These are phyloP conservation scores for Pichia deserticola DNA, from an alignment of 805 yeast species.

Conservation along the genomic window DNA sequence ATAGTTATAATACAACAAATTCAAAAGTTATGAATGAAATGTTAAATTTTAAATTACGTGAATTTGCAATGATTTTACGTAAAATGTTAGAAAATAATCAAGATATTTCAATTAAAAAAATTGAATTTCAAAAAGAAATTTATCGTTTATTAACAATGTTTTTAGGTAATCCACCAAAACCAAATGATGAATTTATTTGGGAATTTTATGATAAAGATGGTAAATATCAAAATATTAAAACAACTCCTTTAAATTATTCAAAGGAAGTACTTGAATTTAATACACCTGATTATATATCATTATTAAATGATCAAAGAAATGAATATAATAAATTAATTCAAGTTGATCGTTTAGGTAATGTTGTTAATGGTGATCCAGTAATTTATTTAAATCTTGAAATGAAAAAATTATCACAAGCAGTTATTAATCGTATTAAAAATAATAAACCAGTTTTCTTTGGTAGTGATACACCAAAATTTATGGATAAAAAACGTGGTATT, in stretches of 20 bases:
- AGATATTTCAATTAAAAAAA: slow-evolving; percentile 29
- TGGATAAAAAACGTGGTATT: slow-evolving; percentile 55
- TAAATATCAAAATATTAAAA: slow-evolving; percentile 35
- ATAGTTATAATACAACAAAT: slow-evolving; percentile 47
- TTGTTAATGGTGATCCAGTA: slow-evolving; percentile 62
- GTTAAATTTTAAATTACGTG: slow-evolving; percentile 64
- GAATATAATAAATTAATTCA: slow-evolving; percentile 53
- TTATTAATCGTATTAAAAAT: slow-evolving; percentile 58
- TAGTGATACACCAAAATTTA: slow-evolving; percentile 78
- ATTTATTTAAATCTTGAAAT: slow-evolving; percentile 64
- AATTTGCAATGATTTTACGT: slow-evolving; percentile 67
- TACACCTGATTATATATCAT: slow-evolving; percentile 47
- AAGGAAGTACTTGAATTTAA: slow-evolving; percentile 46
- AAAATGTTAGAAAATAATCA: slow-evolving; percentile 33
- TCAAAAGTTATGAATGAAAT: slow-evolving; percentile 50
- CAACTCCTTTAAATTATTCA: slow-evolving; percentile 64
- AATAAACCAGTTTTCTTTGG: slow-evolving; percentile 85
- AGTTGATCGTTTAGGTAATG: slow-evolving; percentile 70
- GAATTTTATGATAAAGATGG: slow-evolving; percentile 68
- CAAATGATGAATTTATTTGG: slow-evolving; percentile 62
- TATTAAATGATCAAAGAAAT: slow-evolving; percentile 80
- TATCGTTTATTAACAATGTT: slow-evolving; percentile 60
- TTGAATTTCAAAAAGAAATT: slow-evolving; percentile 47
- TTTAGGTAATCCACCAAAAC: slow-evolving; percentile 74
- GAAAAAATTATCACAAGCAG: slow-evolving; percentile 48